Evolutionary conservation across 495 filamentous ascomycete genomes (phyloP).

Genomic region (Lentithecium fluviatile): DNA sequence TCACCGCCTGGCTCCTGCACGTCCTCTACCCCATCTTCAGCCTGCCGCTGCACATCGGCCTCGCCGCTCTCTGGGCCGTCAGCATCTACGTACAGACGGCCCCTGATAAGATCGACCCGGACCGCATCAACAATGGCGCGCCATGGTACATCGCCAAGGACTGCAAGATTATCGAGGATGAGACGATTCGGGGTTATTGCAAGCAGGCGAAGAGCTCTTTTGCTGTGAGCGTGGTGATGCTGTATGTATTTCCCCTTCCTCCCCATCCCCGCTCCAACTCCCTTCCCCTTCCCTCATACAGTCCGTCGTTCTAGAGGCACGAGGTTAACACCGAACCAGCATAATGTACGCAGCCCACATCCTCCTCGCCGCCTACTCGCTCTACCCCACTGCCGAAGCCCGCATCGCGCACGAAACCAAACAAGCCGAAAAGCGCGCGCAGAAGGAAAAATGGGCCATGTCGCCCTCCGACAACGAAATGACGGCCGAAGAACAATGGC

Average conservation of each 20-base stretch:
- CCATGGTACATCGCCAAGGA: slow-evolving; percentile 83
- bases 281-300: too few species aligned
- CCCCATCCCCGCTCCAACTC: too few species aligned
- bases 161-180: slow-evolving; percentile 62
- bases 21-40: slow-evolving; percentile 70
- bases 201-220: slow-evolving; percentile 73
- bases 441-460: slow-evolving; percentile 37
- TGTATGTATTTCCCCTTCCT: slow-evolving; percentile 58
- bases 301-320: background rate
- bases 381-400: slow-evolving; percentile 37
- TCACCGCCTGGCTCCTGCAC: slow-evolving; percentile 67
- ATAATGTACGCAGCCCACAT: slow-evolving; percentile 38
- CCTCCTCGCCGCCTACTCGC: slow-evolving; percentile 39
- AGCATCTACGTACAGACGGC: slow-evolving; percentile 73
- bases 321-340: slow-evolving; percentile 26
- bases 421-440: slow-evolving; percentile 31
- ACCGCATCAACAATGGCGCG: slow-evolving; percentile 63
- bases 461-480: slow-evolving; percentile 38
- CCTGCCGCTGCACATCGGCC: slow-evolving; percentile 54
- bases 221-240: slow-evolving; percentile 65
- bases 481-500: slow-evolving; percentile 43
- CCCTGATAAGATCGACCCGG: slow-evolving; percentile 73
- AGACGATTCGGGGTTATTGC: slow-evolving; percentile 64
- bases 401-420: slow-evolving; percentile 25
- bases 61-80: slow-evolving; percentile 64